Percentiles rank a stretch among this genome's conserved stretches.
phyloP scores from a whole-genome alignment of 176 grass and related monocot species.

The Musa acuminata region DNA sequence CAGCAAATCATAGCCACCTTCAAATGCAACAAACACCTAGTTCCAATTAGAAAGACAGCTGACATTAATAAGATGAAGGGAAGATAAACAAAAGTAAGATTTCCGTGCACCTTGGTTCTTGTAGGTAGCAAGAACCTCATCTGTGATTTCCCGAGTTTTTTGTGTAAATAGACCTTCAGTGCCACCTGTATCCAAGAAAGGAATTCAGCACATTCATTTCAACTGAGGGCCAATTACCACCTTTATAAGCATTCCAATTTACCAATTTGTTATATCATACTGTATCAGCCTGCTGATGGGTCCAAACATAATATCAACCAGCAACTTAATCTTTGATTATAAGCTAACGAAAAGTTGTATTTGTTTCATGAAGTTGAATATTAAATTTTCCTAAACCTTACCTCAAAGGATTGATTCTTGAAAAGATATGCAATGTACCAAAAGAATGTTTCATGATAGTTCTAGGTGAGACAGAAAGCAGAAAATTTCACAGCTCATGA shows the following conservation, averaged over 20 bases:
- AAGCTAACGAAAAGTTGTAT: too few species aligned
- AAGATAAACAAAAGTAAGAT: not conserved
- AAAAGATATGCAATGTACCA: not conserved
- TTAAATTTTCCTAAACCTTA: too few species aligned
- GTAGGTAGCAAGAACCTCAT: conserved; percentile 11
- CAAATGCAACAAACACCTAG: not conserved
- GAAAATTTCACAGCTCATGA: not conserved
- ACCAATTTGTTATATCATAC: too few species aligned
- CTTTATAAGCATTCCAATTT: too few species aligned
- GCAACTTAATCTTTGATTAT: too few species aligned
- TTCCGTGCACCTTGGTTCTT: conserved; percentile 11
- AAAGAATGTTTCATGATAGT: not conserved
- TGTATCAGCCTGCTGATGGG: too few species aligned
- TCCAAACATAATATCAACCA: too few species aligned
- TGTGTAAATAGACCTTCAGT: conserved; percentile 42
- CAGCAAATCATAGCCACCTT: conserved; percentile 48
- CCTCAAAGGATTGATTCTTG: too few species aligned
- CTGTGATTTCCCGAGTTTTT: conserved; percentile 22
- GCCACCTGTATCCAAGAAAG: conserved; percentile 25
- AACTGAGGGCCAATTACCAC: not conserved
- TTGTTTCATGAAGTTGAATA: too few species aligned
- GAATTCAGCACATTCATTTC: not conserved
- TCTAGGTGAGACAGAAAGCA: not conserved
- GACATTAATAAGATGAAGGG: not conserved
- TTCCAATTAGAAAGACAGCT: not conserved